Evolutionary conservation across 805 yeast species (phyloP).

Genomic region (Cephaloascus fragrans): DNA sequence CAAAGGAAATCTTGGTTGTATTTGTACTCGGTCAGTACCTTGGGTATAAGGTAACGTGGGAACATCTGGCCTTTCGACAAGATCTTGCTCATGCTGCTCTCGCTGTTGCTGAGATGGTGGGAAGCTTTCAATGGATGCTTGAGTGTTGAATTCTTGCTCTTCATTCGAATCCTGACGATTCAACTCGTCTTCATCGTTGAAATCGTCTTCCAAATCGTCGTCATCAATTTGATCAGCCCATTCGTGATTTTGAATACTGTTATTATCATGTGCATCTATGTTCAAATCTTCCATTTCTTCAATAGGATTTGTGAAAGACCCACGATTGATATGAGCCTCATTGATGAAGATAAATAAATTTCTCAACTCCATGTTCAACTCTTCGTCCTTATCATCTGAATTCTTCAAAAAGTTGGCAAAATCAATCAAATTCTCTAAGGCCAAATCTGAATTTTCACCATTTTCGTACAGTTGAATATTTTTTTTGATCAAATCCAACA

Average conservation of each 20-base stretch:
- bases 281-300: conserved; percentile 5
- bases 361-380: conserved; percentile 1
- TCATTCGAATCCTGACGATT: neutral
- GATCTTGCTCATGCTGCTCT: neutral
- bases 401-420: neutral
- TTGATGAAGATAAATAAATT: neutral
- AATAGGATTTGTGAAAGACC: conserved; percentile 4
- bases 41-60: no score
- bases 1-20: neutral
- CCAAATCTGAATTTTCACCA: neutral
- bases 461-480: conserved; percentile 11
- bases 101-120: neutral
- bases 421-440: neutral
- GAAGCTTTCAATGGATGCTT: neutral
- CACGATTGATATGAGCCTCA: neutral
- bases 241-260: neutral
- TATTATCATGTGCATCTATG: neutral
- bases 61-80: neutral
- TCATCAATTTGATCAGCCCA: neutral
- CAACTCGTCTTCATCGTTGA: conserved; percentile 4
- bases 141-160: neutral
- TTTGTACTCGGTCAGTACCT: neutral
- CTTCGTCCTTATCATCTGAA: neutral
- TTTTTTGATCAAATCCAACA: conserved; percentile 19
- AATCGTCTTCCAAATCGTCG: conserved; percentile 1